Conservation (phyloP, 2,329 filamentous ascomycete species). For the Microdochium nivale region DNA sequence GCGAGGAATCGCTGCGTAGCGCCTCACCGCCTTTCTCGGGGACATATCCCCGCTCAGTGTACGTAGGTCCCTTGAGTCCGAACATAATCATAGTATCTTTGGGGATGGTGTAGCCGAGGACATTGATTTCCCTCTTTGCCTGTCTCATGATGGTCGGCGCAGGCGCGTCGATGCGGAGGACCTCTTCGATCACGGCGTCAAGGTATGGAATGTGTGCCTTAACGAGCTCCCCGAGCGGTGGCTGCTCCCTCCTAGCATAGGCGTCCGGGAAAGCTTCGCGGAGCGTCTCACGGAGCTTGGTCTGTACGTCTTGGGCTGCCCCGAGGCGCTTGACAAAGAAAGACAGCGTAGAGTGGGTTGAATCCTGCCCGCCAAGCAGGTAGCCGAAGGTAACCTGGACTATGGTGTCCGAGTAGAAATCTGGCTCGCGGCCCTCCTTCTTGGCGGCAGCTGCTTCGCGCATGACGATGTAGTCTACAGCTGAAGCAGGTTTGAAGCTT, state of each 20-base stretch:
- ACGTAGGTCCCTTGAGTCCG: slow-evolving; percentile 10
- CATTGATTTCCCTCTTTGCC: slow-evolving; percentile 13
- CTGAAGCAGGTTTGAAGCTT: not conserved
- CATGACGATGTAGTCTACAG: not conserved
- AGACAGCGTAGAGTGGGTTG: slow-evolving; percentile 2
- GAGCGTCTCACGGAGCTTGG: slow-evolving; percentile 5
- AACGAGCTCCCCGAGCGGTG: slow-evolving; percentile 7
- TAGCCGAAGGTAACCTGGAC: slow-evolving; percentile 3
- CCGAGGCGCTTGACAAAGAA: slow-evolving; percentile 4
- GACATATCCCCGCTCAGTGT: slow-evolving; percentile 9
- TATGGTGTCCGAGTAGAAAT: not conserved
- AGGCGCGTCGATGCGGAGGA: slow-evolving; percentile 3
- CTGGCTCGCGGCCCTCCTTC: not conserved
- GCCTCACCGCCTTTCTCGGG: slow-evolving; percentile 12
- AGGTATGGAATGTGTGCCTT: slow-evolving; percentile 7
- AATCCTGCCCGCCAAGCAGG: slow-evolving; percentile 5
- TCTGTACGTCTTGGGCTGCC: slow-evolving; percentile 2
- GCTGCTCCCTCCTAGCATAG: not conserved
- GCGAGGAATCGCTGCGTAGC: slow-evolving; percentile 5
- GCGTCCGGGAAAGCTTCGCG: slow-evolving; percentile 2
- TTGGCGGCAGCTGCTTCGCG: slow-evolving; percentile 1
- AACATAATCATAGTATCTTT: slow-evolving; percentile 24
- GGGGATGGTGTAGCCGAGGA: slow-evolving; percentile 25
- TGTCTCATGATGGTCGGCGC: slow-evolving; percentile 1
- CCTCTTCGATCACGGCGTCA: slow-evolving; percentile 10